Conservation (phyloP, 495 filamentous ascomycete species). For the Amorphotheca resinae region DNA sequence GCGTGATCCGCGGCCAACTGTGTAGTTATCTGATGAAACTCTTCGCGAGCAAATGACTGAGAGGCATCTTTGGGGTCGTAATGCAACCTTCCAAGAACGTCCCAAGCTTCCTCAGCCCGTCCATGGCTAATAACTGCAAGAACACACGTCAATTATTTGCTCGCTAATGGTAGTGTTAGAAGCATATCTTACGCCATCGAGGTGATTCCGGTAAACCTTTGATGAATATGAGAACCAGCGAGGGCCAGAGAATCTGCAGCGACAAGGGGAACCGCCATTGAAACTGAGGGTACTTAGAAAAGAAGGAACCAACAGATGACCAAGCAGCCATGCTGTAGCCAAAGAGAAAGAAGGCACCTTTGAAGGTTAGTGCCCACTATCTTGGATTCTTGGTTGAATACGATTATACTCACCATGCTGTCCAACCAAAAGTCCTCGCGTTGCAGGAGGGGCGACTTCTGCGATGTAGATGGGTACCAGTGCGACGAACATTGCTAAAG, state of each 20-base stretch:
- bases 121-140: background rate
- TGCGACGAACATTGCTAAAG: background rate
- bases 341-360: background rate
- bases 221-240: background rate
- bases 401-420: background rate
- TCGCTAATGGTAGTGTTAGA: background rate
- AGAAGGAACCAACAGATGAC: background rate
- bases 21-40: slow-evolving; percentile 3
- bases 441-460: slow-evolving; percentile 27
- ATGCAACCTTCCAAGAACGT: background rate
- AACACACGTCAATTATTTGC: background rate
- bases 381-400: no score
- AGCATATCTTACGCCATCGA: slow-evolving; percentile 4
- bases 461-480: slow-evolving; percentile 31
- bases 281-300: background rate
- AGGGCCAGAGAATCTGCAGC: background rate
- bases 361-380: no score
- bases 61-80: background rate
- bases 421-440: slow-evolving; percentile 27
- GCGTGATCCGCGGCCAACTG: slow-evolving; percentile 1
- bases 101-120: slow-evolving; percentile 1
- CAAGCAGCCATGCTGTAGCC: slow-evolving; percentile 2
- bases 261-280: slow-evolving; percentile 3
- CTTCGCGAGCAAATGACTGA: background rate
- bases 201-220: slow-evolving; percentile 2